Base-by-base conservation (phyloP, 23 red algal genomes). In the Gracilaria gracilis region DNA sequence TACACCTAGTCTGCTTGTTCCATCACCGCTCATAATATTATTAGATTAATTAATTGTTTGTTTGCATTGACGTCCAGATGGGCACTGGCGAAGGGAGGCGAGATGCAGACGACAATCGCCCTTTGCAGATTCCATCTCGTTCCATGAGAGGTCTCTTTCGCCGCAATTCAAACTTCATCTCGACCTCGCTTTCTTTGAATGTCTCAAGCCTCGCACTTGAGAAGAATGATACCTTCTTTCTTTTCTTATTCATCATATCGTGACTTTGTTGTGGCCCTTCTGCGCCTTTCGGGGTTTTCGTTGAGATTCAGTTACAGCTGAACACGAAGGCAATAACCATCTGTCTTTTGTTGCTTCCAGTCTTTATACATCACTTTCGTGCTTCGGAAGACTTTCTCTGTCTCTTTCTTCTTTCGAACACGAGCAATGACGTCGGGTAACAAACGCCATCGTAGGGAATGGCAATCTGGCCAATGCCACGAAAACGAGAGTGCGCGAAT, bases 401-500 rank as follows among this genome's bases (percentile, higher is more conserved):
- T 37, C 8, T 20, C 27, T 15, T 9, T 69, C 31, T 20, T 69
- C 31, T 37, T 69, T 37, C 3, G 8, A 36, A 69, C 64, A 69
- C 8, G 1, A 20, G 1, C 9, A 36, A 69, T 69, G 64, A 14
- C 64, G 64, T 37, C 27, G 0, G 20, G 64, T 7, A 38, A 36
- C 32, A 69, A 37, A 36, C 64, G 64, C 6, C 64, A 69, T 34
- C 64, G 64, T 32, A 69, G 37, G 17, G 32, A 69, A 13, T 55
- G 62, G 35, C 78, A 61, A 62, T 84, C 92, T 21, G 94, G 94
- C 31, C 97, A 99, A 59, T 46, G 81, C 31, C 97, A 99, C 76
- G 97, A 99, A 77, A 81, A 95, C 77, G 97, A 99, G 53, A 19
- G 31, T 32, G 97, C 94, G 12, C 25, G 46, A 62, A 54, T 95